Evolutionary conservation across 106 monocot genomes (phyloP).

Genomic region (Dactylorhiza incarnata): DNA sequence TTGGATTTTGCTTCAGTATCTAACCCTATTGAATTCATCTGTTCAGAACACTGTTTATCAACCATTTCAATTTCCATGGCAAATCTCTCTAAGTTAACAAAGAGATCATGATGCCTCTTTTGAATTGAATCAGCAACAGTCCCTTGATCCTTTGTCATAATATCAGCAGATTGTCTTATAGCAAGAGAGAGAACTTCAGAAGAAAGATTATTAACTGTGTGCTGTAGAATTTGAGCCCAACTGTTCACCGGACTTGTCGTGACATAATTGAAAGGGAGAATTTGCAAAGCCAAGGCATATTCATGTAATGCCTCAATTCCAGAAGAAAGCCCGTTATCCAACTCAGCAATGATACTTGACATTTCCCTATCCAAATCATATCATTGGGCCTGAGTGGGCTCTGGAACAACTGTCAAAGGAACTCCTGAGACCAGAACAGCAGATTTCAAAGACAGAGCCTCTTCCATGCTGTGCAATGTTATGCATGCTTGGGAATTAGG

Average conservation of each 20-base stretch:
- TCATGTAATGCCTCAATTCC: slow-evolving; percentile 65
- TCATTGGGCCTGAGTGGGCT: slow-evolving; percentile 81
- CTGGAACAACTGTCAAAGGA: slow-evolving; percentile 93
- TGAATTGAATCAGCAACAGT: slow-evolving; percentile 48
- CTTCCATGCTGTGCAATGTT: slow-evolving; percentile 40
- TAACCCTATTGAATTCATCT: slow-evolving; percentile 55
- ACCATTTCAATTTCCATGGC: slow-evolving; percentile 46
- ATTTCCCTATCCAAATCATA: slow-evolving; percentile 85
- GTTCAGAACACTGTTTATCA: slow-evolving; percentile 50
- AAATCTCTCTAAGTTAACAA: slow-evolving; percentile 51
- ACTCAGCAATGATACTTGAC: slow-evolving; percentile 50
- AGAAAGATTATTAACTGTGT: slow-evolving; percentile 64
- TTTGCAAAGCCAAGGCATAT: slow-evolving; percentile 68
- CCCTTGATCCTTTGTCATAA: slow-evolving; percentile 59
- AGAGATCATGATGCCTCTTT: slow-evolving; percentile 57
- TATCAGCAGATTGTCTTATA: slow-evolving; percentile 59
- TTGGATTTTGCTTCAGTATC: slow-evolving; percentile 62
- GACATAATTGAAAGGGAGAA: slow-evolving; percentile 79
- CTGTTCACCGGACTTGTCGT: slow-evolving; percentile 65
- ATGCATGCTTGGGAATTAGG: slow-evolving; percentile 36
- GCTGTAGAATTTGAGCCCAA: slow-evolving; percentile 81
- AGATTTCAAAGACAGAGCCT: slow-evolving; percentile 67
- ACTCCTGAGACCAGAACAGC: slow-evolving; percentile 71
- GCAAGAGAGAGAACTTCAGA: slow-evolving; percentile 63
- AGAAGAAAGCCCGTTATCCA: slow-evolving; percentile 54